Base-by-base conservation (phyloP, 2,329 filamentous ascomycete species). In the Talaromyces funiculosus region DNA sequence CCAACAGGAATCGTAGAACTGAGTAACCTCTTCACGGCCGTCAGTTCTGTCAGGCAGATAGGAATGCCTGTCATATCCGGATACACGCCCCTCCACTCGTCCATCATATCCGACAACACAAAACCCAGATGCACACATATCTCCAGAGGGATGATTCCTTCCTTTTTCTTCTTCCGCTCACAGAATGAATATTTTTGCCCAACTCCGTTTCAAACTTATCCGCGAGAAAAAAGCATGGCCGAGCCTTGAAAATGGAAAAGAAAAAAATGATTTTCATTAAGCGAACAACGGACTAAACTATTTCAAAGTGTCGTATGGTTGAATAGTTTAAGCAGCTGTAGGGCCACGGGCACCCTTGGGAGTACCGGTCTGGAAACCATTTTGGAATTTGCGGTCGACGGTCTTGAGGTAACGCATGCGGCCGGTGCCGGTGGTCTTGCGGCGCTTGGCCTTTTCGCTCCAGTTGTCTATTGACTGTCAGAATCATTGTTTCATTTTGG, bases 361-460 rank as follows among this genome's bases (percentile, higher is more conserved):
- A 72, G 84, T 80, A 77, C 94, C 94, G 71, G 82, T 86, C 84
- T 90, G 93, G 90, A 99, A 99, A 73, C 92, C 92, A 84, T 99
- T 99, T 85, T 89, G 91, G 88, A 96, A 96, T 82, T 87, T 87
- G 80, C 94, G 89, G 77, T 92, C 84, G 78, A 99, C 88, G 75
- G 85, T 86, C 86, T 95, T 96, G 79, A 99, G 86, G 84, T 92
- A 90, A 78, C 91, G 87, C 88, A 92, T 94, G 81, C 94, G 90
- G 80, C 94, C 94, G 77, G 91, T 93, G 75, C 94, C 94, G 78
- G 90, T 93, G 77, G 93, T 97, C 92, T 97, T 97, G 89, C 94
- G 95, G 81, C 94, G 86, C 91, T 97, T 97, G 75, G 92, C 93
- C 90, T 99, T 99, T 87, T 97, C 93, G 81, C 90, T 87, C 94